Evolutionary conservation across 176 grass and related monocot species (phyloP).

Genomic region (Phoenix roebelenii): DNA sequence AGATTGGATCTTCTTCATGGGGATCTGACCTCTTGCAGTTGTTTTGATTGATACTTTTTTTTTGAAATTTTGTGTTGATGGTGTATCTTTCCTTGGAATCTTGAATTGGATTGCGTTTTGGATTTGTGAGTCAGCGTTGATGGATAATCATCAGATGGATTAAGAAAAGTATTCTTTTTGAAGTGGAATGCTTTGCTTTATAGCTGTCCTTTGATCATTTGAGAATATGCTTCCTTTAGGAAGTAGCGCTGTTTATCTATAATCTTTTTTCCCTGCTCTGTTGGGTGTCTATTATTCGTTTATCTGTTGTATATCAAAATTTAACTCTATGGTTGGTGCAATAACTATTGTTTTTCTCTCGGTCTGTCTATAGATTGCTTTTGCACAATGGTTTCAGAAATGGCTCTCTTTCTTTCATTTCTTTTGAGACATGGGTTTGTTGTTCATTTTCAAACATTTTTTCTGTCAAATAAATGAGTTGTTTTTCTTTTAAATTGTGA

Average conservation of each 20-base stretch:
- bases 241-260: background rate
- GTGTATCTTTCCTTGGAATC: background rate
- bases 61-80: background rate
- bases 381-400: too few relatives aligned
- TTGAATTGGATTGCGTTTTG: background rate
- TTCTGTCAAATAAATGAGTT: too few relatives aligned
- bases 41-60: background rate
- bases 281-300: conserved; percentile 6
- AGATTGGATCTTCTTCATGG: too few relatives aligned
- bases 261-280: background rate
- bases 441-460: too few relatives aligned
- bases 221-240: conserved; percentile 25
- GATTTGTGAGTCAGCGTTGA: background rate
- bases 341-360: background rate
- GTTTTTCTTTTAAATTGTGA: too few relatives aligned
- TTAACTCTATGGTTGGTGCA: background rate
- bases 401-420: too few relatives aligned
- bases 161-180: conserved; percentile 15
- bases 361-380: too few relatives aligned
- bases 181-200: conserved; percentile 19
- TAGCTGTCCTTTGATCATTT: background rate
- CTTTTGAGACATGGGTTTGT: too few relatives aligned
- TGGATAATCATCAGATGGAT: background rate
- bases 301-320: background rate
- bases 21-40: too few relatives aligned